phyloP scores from a whole-genome alignment of 768 basidiomycete species.

The Mycena polygramma region DNA sequence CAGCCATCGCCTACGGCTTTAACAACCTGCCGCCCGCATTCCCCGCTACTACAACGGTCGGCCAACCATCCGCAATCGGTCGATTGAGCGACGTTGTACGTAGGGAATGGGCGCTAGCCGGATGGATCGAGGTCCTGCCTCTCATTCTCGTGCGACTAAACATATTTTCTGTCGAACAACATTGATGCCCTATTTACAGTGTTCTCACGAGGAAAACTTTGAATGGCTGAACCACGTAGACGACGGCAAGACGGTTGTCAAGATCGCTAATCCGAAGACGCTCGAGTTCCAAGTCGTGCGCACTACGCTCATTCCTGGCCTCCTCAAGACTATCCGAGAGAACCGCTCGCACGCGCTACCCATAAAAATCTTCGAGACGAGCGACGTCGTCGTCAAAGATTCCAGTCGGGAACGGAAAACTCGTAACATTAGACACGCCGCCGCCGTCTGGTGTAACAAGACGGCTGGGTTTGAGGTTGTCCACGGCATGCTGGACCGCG shows the following conservation, averaged over 20 bases:
- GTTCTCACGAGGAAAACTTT: slow-evolving; percentile 99
- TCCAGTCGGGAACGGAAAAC: slow-evolving; percentile 80
- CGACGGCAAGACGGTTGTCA: slow-evolving; percentile 84
- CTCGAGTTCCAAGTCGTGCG: slow-evolving; percentile 98
- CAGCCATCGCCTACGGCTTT: slow-evolving; percentile 97
- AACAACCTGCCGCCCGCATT: slow-evolving; percentile 95
- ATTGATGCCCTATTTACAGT: slow-evolving; percentile 61
- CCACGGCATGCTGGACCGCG: slow-evolving; percentile 93
- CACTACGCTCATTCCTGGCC: slow-evolving; percentile 94
- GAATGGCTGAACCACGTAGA: slow-evolving; percentile 91
- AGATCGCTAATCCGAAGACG: slow-evolving; percentile 97
- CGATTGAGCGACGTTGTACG: slow-evolving; percentile 91
- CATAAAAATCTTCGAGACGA: slow-evolving; percentile 92
- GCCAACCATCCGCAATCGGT: slow-evolving; percentile 91
- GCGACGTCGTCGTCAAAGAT: slow-evolving; percentile 95
- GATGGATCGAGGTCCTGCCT: slow-evolving; percentile 96
- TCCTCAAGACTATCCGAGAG: slow-evolving; percentile 97
- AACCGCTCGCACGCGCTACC: slow-evolving; percentile 95
- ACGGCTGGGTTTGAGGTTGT: slow-evolving; percentile 97
- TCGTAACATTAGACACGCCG: slow-evolving; percentile 89
- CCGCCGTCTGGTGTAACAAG: slow-evolving; percentile 96
- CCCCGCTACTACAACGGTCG: slow-evolving; percentile 95
- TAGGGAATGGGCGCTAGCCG: slow-evolving; percentile 92
- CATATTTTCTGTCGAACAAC: background rate
- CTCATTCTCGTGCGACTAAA: slow-evolving; percentile 82